These are phyloP conservation scores for Rusavskia elegans DNA, from an alignment of 495 filamentous ascomycete species.

Conservation along the genomic window DNA sequence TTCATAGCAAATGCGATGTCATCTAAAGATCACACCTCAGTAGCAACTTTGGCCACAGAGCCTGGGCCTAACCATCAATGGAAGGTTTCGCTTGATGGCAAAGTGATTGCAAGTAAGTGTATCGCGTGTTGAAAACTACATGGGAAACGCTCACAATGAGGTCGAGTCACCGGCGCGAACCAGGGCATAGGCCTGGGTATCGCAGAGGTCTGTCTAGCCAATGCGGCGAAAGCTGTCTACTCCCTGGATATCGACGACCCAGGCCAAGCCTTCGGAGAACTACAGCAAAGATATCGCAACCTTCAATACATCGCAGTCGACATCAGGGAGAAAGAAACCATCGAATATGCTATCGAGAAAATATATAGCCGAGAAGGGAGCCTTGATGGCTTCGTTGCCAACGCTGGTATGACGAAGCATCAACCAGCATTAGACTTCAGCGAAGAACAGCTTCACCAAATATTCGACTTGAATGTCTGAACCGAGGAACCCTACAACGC, in stretches of 20 bases:
- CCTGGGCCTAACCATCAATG: background rate
- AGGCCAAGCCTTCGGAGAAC: slow-evolving; percentile 19
- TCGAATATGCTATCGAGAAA: slow-evolving; percentile 22
- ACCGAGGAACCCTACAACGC: background rate
- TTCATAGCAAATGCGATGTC: background rate
- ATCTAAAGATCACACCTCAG: background rate
- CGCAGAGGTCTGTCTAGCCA: slow-evolving; percentile 25
- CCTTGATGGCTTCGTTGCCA: slow-evolving; percentile 23
- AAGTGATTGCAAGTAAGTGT: background rate
- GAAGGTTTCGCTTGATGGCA: background rate
- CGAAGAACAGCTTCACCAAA: slow-evolving; percentile 21
- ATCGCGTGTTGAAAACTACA: background rate
- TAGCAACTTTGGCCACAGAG: background rate
- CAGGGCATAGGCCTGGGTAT: slow-evolving; percentile 22
- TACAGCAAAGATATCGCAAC: slow-evolving; percentile 20
- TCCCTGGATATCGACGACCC: slow-evolving; percentile 28
- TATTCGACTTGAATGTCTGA: slow-evolving; percentile 28
- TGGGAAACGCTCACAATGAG: background rate
- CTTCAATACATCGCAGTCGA: slow-evolving; percentile 25
- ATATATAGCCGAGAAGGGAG: slow-evolving; percentile 21
- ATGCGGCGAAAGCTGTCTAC: slow-evolving; percentile 23
- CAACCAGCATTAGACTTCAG: slow-evolving; percentile 27
- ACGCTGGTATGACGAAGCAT: slow-evolving; percentile 31
- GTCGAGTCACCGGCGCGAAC: slow-evolving; percentile 22
- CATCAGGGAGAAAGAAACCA: slow-evolving; percentile 23